Percentiles rank a stretch among this genome's conserved stretches.
phyloP scores from a whole-genome alignment of 2,329 filamentous ascomycete species.

The Trichoderma polysporum region DNA sequence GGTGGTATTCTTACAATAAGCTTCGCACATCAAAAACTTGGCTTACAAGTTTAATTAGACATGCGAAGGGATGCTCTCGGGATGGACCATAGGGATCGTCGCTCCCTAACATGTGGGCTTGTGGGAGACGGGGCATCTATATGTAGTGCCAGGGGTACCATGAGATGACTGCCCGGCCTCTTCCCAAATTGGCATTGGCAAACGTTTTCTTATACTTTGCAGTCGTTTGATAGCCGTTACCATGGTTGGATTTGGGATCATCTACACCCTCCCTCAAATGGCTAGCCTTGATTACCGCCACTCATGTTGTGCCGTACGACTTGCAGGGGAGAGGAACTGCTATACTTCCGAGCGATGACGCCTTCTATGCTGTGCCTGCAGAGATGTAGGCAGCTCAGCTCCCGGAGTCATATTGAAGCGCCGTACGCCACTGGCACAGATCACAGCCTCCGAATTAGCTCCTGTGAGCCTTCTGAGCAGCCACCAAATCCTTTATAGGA shows the following conservation, averaged over 20 bases:
- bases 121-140: not conserved
- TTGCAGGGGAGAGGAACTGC: not conserved
- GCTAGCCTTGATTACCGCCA: not conserved
- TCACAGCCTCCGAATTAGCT: constrained; percentile 25
- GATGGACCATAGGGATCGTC: not conserved
- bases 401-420: constrained; percentile 28
- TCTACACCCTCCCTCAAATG: not conserved
- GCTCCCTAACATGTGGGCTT: not conserved
- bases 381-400: constrained; percentile 16
- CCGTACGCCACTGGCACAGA: constrained; percentile 25
- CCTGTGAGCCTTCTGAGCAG: constrained; percentile 24
- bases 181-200: not conserved
- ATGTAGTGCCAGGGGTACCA: not conserved
- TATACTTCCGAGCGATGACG: constrained; percentile 19
- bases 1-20: not conserved
- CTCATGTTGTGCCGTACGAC: not conserved
- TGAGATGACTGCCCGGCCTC: not conserved
- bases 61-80: not conserved
- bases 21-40: not conserved
- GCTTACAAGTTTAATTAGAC: not conserved
- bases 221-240: not conserved
- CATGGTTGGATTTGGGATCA: not conserved
- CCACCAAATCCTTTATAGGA: constrained; percentile 41
- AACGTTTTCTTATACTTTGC: not conserved
- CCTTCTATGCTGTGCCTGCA: constrained; percentile 28